Base-by-base conservation (phyloP, 768 basidiomycete genomes). In the Zangia roseola region DNA sequence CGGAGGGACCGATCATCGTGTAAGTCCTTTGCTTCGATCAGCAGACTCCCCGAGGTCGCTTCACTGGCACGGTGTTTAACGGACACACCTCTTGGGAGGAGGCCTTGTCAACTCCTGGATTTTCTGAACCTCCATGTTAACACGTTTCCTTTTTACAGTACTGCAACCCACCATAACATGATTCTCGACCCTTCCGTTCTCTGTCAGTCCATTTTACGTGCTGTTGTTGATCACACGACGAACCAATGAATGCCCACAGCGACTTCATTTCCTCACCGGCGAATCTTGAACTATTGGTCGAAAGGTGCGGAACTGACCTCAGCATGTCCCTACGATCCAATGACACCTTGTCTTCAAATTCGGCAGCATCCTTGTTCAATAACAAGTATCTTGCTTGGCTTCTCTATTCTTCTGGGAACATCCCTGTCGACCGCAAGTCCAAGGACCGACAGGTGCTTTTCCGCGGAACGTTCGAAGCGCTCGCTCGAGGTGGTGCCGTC, bases 111-210 rank as follows among this genome's bases (percentile, higher is more conserved):
- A 24, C 5, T 38, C n/a, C 25, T 21, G 19, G 36, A 13, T 43
- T 43, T 36, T 36, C 19, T 45, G 20, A 24, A 19, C 13, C 36
- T 45, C 13, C 39, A 61, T 43, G 47, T 38, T 64, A 19, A 64
- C 41, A 13, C 26, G 23, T 40, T 42, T 46, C 40, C 34, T 48
- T 48, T 54, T 47, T 52, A 40, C 63, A 92, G 90, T 33, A 81
- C 87, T 3, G 87, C 85, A 36, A 91, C 89, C 4, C 94, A 97
- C 64, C 88, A 93, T 61, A 97, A 97, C 67, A 95, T 94, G 93
- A 93, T 91, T 77, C 78, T 95, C 28, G 92, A 94, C 71, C 90
- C 90, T 20, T 82, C 82, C 31, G 71, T 89, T 47, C 74, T 94
- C 17, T 91, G 90, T 93, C 65, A 67, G 85, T 76, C 42, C 26